Percentiles rank a stretch among this genome's conserved stretches.
These are phyloP conservation scores for Daldinia grandis DNA, from an alignment of 495 filamentous ascomycete species.

Conservation along the genomic window DNA sequence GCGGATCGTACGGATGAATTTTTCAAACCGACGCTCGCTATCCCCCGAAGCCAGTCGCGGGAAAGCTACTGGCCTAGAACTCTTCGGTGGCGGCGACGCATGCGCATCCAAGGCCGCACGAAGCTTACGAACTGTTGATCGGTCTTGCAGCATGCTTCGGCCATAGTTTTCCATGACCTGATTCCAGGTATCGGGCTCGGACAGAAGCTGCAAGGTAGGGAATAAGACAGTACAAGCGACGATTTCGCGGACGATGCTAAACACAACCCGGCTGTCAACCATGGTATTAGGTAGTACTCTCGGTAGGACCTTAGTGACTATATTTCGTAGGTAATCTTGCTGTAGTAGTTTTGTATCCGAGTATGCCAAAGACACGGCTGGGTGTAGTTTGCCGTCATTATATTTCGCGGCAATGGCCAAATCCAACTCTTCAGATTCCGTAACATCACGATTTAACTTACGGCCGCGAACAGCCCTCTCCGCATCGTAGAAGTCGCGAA, in stretches of 20 bases:
- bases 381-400: slow-evolving; percentile 85
- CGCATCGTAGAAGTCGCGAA: slow-evolving; percentile 89
- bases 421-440: slow-evolving; percentile 95
- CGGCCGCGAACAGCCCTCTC: slow-evolving; percentile 87
- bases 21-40: slow-evolving; percentile 91
- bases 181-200: slow-evolving; percentile 97
- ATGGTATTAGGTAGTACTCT: slow-evolving; percentile 76
- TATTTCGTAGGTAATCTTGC: slow-evolving; percentile 83
- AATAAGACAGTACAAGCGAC: slow-evolving; percentile 78
- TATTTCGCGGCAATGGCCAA: slow-evolving; percentile 94
- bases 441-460: slow-evolving; percentile 86
- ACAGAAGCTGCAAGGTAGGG: slow-evolving; percentile 72
- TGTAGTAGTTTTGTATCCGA: slow-evolving; percentile 83
- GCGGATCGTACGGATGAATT: slow-evolving; percentile 88
- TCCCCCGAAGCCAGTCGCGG: slow-evolving; percentile 71
- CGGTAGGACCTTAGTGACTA: slow-evolving; percentile 75
- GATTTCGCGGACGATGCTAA: slow-evolving; percentile 83
- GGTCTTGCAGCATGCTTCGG: slow-evolving; percentile 87
- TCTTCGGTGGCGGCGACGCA: slow-evolving; percentile 80
- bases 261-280: slow-evolving; percentile 79
- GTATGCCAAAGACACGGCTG: slow-evolving; percentile 82
- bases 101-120: slow-evolving; percentile 95
- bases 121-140: slow-evolving; percentile 92
- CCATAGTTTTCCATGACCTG: slow-evolving; percentile 91
- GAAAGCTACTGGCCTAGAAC: slow-evolving; percentile 67